phyloP scores from a whole-genome alignment of 2,329 filamentous ascomycete species.

The Colletotrichum cereale region DNA sequence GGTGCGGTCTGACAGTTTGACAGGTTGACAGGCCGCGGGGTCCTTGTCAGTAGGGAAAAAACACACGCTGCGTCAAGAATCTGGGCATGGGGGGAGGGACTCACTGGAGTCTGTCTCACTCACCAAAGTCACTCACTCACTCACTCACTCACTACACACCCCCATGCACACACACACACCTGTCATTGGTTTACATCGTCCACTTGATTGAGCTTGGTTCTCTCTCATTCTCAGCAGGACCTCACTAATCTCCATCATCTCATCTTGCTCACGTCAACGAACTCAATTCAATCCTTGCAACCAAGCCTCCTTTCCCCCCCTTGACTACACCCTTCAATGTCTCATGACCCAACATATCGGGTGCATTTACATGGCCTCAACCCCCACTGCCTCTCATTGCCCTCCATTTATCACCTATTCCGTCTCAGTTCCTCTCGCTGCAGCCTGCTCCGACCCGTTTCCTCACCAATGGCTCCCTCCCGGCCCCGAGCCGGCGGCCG shows the following conservation, averaged over 20 bases:
- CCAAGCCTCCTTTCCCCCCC: not conserved
- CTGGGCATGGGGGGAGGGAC: not conserved
- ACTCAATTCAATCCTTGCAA: not conserved
- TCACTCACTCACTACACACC: not conserved
- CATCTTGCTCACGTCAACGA: not conserved
- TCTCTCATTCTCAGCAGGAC: no score
- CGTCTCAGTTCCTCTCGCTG: not conserved
- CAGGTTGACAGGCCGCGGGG: conserved; percentile 19
- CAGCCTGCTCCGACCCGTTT: not conserved
- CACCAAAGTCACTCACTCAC: not conserved
- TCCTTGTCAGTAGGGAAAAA: not conserved
- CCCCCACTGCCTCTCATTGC: not conserved
- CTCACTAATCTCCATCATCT: not conserved
- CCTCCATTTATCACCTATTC: not conserved
- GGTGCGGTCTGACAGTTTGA: conserved; percentile 1
- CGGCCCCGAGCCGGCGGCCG: not conserved
- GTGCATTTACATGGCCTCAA: not conserved
- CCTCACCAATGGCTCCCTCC: not conserved
- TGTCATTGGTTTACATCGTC: not conserved
- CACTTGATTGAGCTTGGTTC: not conserved
- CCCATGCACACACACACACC: not conserved
- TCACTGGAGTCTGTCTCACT: no score
- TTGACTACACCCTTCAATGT: not conserved
- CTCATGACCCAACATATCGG: not conserved
- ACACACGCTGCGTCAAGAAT: no score